These are phyloP conservation scores for Paraglomus brasilianum DNA, from an alignment of 192 early-diverging fungal genomes.

Conservation along the genomic window DNA sequence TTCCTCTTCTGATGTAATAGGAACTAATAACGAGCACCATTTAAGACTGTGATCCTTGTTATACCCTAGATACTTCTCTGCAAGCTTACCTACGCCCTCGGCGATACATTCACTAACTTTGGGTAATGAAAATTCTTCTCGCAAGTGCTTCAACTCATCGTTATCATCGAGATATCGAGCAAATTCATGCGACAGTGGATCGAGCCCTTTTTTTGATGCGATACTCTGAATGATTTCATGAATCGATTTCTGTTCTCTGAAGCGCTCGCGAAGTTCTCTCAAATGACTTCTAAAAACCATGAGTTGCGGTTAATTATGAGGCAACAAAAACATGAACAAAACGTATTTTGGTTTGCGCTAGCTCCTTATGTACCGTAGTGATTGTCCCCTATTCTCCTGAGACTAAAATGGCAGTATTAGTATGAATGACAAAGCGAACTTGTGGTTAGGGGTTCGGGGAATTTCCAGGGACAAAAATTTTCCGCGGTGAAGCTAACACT, in stretches of 20 bases:
- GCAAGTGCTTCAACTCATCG: conserved; percentile 58
- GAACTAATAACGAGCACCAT: not conserved
- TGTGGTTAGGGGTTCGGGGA: too few species aligned
- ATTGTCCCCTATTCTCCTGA: too few species aligned
- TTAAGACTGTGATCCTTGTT: not conserved
- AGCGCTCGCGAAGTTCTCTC: too few species aligned
- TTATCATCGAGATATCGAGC: conserved; percentile 57
- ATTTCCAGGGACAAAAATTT: too few species aligned
- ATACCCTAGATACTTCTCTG: not conserved
- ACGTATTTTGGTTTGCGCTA: too few species aligned
- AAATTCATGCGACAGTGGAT: conserved; percentile 45
- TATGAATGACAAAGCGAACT: too few species aligned
- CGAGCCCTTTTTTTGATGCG: conserved; percentile 11
- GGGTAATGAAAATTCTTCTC: conserved; percentile 74
- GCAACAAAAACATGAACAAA: too few species aligned
- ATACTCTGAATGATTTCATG: conserved; percentile 20
- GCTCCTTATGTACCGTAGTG: too few species aligned
- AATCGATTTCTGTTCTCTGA: conserved; percentile 12
- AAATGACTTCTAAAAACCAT: too few species aligned
- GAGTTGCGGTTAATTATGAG: too few species aligned
- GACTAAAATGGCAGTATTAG: too few species aligned
- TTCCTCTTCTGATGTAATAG: conserved; percentile 35
- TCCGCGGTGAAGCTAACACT: too few species aligned
- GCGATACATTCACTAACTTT: conserved; percentile 46
- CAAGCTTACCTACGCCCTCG: conserved; percentile 9